Percentiles rank a stretch among this genome's conserved stretches.
Conservation (phyloP, 2,329 filamentous ascomycete genomes). For the Lecanicillium sp. region DNA sequence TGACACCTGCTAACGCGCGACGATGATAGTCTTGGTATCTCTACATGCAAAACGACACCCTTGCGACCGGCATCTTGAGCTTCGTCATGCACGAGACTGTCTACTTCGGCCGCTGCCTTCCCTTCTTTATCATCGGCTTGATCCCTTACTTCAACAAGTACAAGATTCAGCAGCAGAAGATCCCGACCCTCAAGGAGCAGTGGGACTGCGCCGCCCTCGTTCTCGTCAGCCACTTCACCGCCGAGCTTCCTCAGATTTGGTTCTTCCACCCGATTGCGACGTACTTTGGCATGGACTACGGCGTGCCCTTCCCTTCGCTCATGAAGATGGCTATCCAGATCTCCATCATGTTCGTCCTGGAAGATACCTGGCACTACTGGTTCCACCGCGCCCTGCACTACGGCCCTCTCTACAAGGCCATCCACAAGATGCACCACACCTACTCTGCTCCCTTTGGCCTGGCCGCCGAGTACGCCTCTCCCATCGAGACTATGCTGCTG, state of each 20-base stretch:
- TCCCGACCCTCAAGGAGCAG: slow-evolving; percentile 88
- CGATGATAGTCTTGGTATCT: slow-evolving; percentile 71
- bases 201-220: slow-evolving; percentile 91
- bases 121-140: slow-evolving; percentile 86
- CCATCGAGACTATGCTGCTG: slow-evolving; percentile 92
- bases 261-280: slow-evolving; percentile 96
- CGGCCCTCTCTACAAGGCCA: slow-evolving; percentile 87
- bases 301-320: slow-evolving; percentile 79
- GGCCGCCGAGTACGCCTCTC: slow-evolving; percentile 94
- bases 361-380: slow-evolving; percentile 99
- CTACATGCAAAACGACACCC: slow-evolving; percentile 94
- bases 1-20: slow-evolving; percentile 11
- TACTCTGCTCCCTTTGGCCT: slow-evolving; percentile 97
- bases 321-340: slow-evolving; percentile 90
- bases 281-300: slow-evolving; percentile 80
- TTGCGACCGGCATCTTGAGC: slow-evolving; percentile 96
- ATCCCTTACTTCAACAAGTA: slow-evolving; percentile 85
- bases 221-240: slow-evolving; percentile 91
- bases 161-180: slow-evolving; percentile 88
- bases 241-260: slow-evolving; percentile 98
- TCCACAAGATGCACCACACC: slow-evolving; percentile 99
- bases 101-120: slow-evolving; percentile 87
- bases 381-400: slow-evolving; percentile 88
- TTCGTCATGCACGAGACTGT: slow-evolving; percentile 90
- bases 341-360: slow-evolving; percentile 85